Conservation (phyloP, 768 basidiomycete genomes). For the Neoboletus subvelutipes region DNA sequence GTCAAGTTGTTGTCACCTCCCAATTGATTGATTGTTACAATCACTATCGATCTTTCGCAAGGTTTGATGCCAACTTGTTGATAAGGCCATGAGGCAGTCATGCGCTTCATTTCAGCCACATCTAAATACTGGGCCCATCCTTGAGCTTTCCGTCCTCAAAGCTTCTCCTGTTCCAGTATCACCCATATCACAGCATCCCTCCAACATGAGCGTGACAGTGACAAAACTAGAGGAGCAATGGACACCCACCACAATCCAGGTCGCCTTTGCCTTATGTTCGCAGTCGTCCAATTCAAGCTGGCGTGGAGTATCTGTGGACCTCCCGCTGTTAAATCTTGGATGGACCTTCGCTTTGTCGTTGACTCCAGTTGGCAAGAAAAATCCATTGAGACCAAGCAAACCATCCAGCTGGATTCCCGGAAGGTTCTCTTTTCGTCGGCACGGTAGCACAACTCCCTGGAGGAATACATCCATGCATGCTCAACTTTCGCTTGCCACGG, state of each 20-base stretch:
- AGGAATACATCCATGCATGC: constrained; percentile 12
- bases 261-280: not conserved
- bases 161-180: not conserved
- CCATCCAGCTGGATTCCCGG: not conserved
- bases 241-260: constrained; percentile 13
- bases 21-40: too few relatives aligned
- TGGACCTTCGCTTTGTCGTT: constrained; percentile 19
- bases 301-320: not conserved
- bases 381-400: too few relatives aligned
- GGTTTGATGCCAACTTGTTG: not conserved
- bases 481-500: constrained; percentile 1
- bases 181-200: not conserved
- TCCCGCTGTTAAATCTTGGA: constrained; percentile 13
- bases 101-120: not conserved
- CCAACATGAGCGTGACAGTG: not conserved
- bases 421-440: constrained; percentile 11
- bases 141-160: not conserved
- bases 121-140: not conserved
- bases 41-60: too few relatives aligned
- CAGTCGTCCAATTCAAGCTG: not conserved
- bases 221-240: constrained; percentile 14
- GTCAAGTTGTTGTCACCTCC: not conserved
- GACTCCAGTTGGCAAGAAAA: not conserved
- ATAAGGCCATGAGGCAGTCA: constrained; percentile 1
- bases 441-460: constrained; percentile 5